Percentiles rank a stretch among this genome's conserved stretches.
phyloP scores from a whole-genome alignment of 441 rosid genomes.

The Hypseocharis bilobata region DNA sequence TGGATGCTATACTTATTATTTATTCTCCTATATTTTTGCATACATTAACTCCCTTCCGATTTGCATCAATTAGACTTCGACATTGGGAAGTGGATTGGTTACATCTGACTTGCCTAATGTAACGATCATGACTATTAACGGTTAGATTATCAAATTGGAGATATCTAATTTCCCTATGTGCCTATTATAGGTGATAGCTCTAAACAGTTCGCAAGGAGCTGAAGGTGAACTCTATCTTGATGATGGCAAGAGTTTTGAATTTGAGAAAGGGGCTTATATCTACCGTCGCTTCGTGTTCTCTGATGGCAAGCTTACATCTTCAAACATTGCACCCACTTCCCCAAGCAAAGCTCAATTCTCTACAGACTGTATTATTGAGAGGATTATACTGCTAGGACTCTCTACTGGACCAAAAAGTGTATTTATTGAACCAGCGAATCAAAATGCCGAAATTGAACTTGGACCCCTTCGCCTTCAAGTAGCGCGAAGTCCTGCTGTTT shows the following conservation, averaged over 20 bases:
- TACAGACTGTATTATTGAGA: slow-evolving; percentile 51
- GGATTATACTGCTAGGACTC: slow-evolving; percentile 69
- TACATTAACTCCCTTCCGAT: too few species aligned
- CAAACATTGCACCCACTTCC: slow-evolving; percentile 31
- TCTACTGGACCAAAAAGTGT: slow-evolving; percentile 44
- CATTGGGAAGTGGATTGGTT: background rate
- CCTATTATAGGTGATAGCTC: slow-evolving; percentile 62
- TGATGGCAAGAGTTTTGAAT: slow-evolving; percentile 79
- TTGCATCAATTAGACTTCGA: too few species aligned
- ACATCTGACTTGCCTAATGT: background rate
- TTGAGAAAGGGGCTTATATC: slow-evolving; percentile 54
- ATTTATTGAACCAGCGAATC: slow-evolving; percentile 54
- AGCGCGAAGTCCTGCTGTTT: slow-evolving; percentile 33
- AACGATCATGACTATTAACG: background rate
- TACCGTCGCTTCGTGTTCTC: slow-evolving; percentile 72
- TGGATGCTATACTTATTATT: too few species aligned
- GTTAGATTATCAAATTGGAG: background rate
- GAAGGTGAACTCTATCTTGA: slow-evolving; percentile 89
- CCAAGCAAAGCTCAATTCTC: slow-evolving; percentile 36
- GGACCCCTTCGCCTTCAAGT: slow-evolving; percentile 54
- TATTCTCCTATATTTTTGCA: too few species aligned
- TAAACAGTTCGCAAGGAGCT: slow-evolving; percentile 78
- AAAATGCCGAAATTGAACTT: slow-evolving; percentile 44
- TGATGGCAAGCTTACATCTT: slow-evolving; percentile 60
- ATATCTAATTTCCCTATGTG: background rate